Evolutionary conservation across 768 basidiomycete genomes (phyloP), one percentile per base, ranked within the genome.

Genomic region (Lactifluus hygrophoroides): DNA sequence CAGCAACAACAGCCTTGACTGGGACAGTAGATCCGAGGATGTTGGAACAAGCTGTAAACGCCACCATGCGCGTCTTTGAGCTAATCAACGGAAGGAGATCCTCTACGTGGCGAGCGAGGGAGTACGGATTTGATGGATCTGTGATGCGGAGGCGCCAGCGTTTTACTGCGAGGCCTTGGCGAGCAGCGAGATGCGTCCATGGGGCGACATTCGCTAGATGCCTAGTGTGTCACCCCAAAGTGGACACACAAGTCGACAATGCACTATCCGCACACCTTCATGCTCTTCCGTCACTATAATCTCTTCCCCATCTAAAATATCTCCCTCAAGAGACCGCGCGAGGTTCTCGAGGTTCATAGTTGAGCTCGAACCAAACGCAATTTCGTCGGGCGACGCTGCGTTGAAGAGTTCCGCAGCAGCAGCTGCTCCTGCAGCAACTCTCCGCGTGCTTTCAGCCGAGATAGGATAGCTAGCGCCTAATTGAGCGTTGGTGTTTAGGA

Each of bases 251-350:
- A 38, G 16, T 17, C 14, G 16, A 17, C 21, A 13, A 44, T 35
- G 17, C 3, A 7, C 13, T 14, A 35, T 14, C 32, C 48, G 57
- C 72, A 27, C 38, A 88, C 86, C 82, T 76, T 92, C 88, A 62
- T 92, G 89, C 66, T 90, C 89, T 32, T 1, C 80, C 0, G 85
- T 86, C n/a, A 90, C 67, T 54, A 92, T 82, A 56, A 90, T 82
- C 69, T 90, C 88, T 57, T 90, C 88, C 3, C 80, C 85, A 0
- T 71, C 59, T 35, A 76, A 66, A 27, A 90, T 74, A 51, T 77
- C 77, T 0, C 62, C 65, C 34, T 86, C 85, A 55, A 90, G 66
- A 0, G 81, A 80, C 5, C 85, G 72, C 0, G 86, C 76, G 0
- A 90, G 74, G 65, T 89, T 88, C 67, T 86, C 86, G 23, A 86